Evolutionary conservation across 768 basidiomycete genomes (phyloP).

Genomic region (Mycena latifolia): DNA sequence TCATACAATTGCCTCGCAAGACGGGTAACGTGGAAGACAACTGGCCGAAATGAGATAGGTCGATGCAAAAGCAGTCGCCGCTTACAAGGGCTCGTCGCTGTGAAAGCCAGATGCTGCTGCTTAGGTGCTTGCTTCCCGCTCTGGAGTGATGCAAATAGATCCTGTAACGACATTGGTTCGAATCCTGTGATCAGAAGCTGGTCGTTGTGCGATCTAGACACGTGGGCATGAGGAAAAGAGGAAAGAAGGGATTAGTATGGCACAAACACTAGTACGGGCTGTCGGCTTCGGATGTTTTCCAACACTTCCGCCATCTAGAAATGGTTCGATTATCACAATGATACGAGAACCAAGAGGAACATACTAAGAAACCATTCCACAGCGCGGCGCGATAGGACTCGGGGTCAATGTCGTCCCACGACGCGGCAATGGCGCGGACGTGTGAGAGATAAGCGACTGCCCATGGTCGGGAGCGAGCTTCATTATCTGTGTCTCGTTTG

Average conservation of each 20-base stretch:
- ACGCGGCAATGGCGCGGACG: not conserved
- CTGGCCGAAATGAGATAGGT: not conserved
- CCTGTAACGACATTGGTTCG: constrained; percentile 2
- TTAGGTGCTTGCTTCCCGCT: not conserved
- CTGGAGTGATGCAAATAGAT: not conserved
- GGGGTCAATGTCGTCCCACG: too few relatives aligned
- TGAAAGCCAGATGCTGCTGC: not conserved
- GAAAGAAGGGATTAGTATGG: too few relatives aligned
- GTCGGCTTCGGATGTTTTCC: too few relatives aligned
- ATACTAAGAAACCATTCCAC: constrained; percentile 15
- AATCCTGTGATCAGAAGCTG: constrained; percentile 18
- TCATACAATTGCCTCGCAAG: constrained; percentile 18
- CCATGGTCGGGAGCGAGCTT: constrained; percentile 10
- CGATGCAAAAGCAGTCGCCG: too few relatives aligned
- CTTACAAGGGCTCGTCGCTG: constrained; percentile 8
- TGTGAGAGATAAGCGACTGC: too few relatives aligned
- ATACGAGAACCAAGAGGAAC: not conserved
- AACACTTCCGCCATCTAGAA: too few relatives aligned
- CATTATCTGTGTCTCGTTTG: not conserved
- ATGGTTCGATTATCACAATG: too few relatives aligned
- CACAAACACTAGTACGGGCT: too few relatives aligned
- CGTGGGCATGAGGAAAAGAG: not conserved
- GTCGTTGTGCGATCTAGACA: constrained; percentile 17
- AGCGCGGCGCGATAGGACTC: too few relatives aligned
- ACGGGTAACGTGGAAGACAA: constrained; percentile 11